Evolutionary conservation across 257 asterid genomes (phyloP).

Genomic region (Nicotiana tabacum): DNA sequence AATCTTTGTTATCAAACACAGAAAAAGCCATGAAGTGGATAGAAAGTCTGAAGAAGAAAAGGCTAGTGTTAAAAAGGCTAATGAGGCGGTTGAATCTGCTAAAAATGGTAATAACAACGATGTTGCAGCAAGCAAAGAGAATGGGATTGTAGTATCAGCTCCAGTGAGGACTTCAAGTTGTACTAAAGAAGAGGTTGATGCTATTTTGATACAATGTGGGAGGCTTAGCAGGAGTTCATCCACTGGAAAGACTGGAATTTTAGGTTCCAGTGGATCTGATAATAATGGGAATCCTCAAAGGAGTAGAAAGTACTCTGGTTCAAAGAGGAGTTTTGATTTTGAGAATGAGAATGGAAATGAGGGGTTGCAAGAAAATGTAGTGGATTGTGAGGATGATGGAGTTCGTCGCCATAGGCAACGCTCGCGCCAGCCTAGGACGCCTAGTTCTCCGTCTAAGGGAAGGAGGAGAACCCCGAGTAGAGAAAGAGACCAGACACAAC

Average conservation of each 20-base stretch:
- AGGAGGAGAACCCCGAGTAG: constrained; percentile 93
- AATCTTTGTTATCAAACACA: constrained; percentile 63
- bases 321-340: constrained; percentile 92
- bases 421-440: constrained; percentile 39
- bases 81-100: constrained; percentile 24
- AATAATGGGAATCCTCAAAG: constrained; percentile 26
- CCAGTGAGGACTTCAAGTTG: constrained; percentile 87
- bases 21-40: constrained; percentile 72
- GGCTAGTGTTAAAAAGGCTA: constrained; percentile 20
- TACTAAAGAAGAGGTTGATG: constrained; percentile 91
- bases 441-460: constrained; percentile 43
- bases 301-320: constrained; percentile 73
- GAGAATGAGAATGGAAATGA: constrained; percentile 48
- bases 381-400: constrained; percentile 34
- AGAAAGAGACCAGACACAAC: constrained; percentile 55
- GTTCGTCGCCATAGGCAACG: constrained; percentile 60
- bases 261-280: constrained; percentile 28
- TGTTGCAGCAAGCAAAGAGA: constrained; percentile 16
- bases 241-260: constrained; percentile 43
- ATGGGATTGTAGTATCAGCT: constrained; percentile 27
- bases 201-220: constrained; percentile 93
- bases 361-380: constrained; percentile 13
- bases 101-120: constrained; percentile 12
- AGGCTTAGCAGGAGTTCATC: constrained; percentile 94
- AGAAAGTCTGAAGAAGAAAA: constrained; percentile 51